A percentile compares a stretch with the other conserved stretches of the same genome.
Evolutionary conservation across 768 basidiomycete species (phyloP).

Genomic region (Macrocybe gigantea): DNA sequence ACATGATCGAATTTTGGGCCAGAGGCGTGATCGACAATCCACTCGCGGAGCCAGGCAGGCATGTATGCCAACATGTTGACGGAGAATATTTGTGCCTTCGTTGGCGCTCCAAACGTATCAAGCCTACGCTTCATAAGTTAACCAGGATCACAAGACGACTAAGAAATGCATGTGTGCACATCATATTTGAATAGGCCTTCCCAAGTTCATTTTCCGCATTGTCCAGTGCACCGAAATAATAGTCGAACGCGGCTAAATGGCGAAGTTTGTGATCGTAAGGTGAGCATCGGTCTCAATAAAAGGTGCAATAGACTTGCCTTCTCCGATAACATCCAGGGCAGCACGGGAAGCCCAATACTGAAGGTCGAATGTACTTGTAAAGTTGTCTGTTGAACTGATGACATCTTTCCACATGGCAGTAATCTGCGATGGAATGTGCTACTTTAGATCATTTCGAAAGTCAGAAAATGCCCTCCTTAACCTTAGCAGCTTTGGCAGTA

Average conservation of each 20-base stretch:
- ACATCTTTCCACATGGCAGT: conserved; percentile 33
- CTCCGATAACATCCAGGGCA: conserved; percentile 45
- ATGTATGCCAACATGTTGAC: conserved; percentile 23
- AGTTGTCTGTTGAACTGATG: conserved; percentile 19
- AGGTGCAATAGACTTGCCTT: conserved; percentile 24
- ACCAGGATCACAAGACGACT: not conserved
- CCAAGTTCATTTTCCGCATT: conserved; percentile 29
- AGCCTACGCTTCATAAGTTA: conserved; percentile 12
- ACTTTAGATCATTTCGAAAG: not conserved
- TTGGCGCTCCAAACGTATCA: conserved; percentile 24
- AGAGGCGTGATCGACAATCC: conserved; percentile 24
- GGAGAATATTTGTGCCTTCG: conserved; percentile 22
- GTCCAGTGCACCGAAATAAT: conserved; percentile 36
- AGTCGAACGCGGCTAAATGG: conserved; percentile 40
- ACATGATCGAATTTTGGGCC: conserved; percentile 23
- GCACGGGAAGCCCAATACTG: conserved; percentile 36
- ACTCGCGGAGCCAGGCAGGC: conserved; percentile 25
- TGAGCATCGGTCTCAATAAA: too few species aligned
- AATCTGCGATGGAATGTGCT: conserved; percentile 19
- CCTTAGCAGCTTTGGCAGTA: conserved; percentile 27
- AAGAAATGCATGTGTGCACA: conserved; percentile 19
- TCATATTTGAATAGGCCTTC: conserved; percentile 27
- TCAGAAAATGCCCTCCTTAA: not conserved
- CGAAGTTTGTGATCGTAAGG: not conserved
- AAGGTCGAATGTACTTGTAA: conserved; percentile 26